phyloP scores from a whole-genome alignment of 2,329 filamentous ascomycete genomes.

The Colletotrichum simmondsii region DNA sequence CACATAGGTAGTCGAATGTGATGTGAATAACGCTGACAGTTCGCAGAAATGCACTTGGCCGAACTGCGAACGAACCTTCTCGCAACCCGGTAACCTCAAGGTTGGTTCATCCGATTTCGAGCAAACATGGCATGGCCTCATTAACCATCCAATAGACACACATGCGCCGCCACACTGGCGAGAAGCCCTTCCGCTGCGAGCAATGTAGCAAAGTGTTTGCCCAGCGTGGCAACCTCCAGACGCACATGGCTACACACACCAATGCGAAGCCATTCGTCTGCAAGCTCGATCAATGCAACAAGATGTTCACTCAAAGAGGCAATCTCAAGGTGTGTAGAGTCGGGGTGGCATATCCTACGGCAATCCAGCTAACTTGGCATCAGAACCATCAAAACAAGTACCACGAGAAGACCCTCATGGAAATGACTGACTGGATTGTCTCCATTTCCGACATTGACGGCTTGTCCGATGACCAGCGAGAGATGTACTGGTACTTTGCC shows the following conservation, averaged over 20 bases:
- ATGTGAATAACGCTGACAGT: slow-evolving; percentile 38
- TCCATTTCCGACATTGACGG: slow-evolving; percentile 68
- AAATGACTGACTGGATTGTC: slow-evolving; percentile 78
- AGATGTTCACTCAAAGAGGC: slow-evolving; percentile 89
- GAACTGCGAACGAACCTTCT: slow-evolving; percentile 83
- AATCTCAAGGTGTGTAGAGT: slow-evolving; percentile 80
- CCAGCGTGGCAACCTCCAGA: slow-evolving; percentile 85
- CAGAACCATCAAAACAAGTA: slow-evolving; percentile 95
- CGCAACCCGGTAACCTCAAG: slow-evolving; percentile 90
- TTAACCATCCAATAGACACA: slow-evolving; percentile 70
- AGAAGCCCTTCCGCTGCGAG: slow-evolving; percentile 84
- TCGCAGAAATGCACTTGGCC: slow-evolving; percentile 74
- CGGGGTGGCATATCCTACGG: neutral
- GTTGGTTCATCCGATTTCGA: slow-evolving; percentile 54
- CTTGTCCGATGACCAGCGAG: slow-evolving; percentile 75
- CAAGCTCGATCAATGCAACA: slow-evolving; percentile 83
- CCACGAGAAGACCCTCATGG: slow-evolving; percentile 78
- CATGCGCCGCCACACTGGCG: slow-evolving; percentile 86
- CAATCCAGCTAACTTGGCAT: slow-evolving; percentile 7
- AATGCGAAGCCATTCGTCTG: slow-evolving; percentile 84
- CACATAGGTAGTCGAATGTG: neutral
- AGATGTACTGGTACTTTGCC: slow-evolving; percentile 86
- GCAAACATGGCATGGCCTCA: neutral
- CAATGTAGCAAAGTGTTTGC: slow-evolving; percentile 86
- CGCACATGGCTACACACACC: slow-evolving; percentile 84